Base-by-base conservation (phyloP, 2,329 filamentous ascomycete genomes). In the Raffaelea ambrosiae region DNA sequence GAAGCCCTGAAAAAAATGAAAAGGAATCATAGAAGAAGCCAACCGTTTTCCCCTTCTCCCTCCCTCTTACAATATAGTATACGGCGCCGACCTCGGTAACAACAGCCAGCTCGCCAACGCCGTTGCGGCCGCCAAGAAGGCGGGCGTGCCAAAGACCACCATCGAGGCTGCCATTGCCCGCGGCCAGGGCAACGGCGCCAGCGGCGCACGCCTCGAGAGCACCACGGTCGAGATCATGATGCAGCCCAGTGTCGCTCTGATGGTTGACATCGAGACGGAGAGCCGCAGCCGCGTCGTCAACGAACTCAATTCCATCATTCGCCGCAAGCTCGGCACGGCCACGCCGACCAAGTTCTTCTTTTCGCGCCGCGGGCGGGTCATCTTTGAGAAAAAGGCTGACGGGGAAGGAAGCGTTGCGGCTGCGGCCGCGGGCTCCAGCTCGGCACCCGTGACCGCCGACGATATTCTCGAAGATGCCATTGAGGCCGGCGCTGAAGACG, bases 231-330 rank as follows among this genome's bases (percentile, higher is more conserved):
- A 97, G 70, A 83, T 82, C 22, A 85, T 96, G 55, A 68, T 94
- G 51, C 86, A 87, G 26, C 79, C 83, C 3, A 81, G 84, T 29
- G 77, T 89, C 2, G 88, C 87, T 11, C 71, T 91, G 5, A 82
- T 97, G 11, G 77, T 95, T 59, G 89, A 96, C 57, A 81, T 84
- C 57, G 84, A 93, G 64, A 91, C 88, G 4, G 90, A 95, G 58
- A 88, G 80, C 63, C 89, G 86, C 63, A 72, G 74, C 38, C 80
- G 87, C 29, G 79, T 83, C 8, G 64, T 95, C 42, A 79, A 85
- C 58, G 86, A 94, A 47, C 65, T 97, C 44, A 79, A 86, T 47
- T 59, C 73, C 44, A 66, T 85, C 3, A 73, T 95, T 47, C 94
- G 89, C 62, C 79, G 82, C 50, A 68, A 74, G 44, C 84, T 83